phyloP scores from a whole-genome alignment of 208 protist genomes.

The Acanthamoeba triangularis region DNA sequence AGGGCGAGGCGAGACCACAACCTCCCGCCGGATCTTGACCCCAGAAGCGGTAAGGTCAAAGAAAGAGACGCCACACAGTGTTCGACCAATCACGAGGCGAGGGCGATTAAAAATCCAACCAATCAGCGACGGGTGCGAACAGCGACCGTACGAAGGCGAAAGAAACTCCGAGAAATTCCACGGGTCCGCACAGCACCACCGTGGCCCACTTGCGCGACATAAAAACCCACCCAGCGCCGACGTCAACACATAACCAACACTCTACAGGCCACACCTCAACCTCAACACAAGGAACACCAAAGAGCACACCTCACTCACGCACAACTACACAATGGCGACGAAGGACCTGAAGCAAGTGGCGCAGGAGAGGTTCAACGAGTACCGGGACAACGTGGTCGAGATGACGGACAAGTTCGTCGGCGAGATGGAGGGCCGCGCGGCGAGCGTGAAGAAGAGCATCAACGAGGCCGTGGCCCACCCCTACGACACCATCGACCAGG shows the following conservation, averaged over 20 bases:
- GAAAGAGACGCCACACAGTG: neutral
- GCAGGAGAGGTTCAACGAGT: slow-evolving; percentile 7
- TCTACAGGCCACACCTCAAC: neutral
- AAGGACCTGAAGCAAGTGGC: neutral
- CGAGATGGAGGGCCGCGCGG: neutral
- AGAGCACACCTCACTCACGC: too few species aligned
- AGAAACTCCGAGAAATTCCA: neutral
- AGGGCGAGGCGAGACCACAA: too few species aligned
- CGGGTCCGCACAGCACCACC: too few species aligned
- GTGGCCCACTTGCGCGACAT: neutral
- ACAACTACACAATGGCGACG: neutral
- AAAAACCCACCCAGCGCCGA: neutral
- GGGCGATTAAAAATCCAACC: neutral
- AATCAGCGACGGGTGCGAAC: neutral
- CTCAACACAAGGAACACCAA: neutral
- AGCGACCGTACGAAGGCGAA: neutral
- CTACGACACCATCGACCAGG: slow-evolving; percentile 31
- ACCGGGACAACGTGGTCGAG: neutral
- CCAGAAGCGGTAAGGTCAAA: too few species aligned
- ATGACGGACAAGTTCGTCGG: neutral
- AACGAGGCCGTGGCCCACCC: neutral
- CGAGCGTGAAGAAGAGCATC: neutral
- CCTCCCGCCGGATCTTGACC: too few species aligned
- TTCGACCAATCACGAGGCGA: neutral
- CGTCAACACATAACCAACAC: neutral